phyloP scores from a whole-genome alignment of 2,329 filamentous ascomycete genomes.

The Exophiala aquamarina region DNA sequence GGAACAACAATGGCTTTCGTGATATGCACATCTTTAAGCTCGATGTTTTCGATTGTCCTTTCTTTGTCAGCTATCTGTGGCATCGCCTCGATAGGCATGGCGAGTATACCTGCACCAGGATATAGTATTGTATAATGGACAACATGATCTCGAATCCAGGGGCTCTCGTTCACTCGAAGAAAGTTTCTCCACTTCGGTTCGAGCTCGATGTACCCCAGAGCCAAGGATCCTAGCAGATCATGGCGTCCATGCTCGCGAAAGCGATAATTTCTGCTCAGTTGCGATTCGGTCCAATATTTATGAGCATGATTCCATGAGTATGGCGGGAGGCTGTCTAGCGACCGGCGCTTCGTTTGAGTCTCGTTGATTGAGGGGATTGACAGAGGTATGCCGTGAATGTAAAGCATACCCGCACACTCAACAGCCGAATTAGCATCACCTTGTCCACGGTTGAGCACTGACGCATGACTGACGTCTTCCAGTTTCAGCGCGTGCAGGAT shows the following conservation, averaged over 20 bases:
- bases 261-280: conserved; percentile 14
- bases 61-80: conserved; percentile 6
- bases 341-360: not conserved
- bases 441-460: conserved; percentile 23
- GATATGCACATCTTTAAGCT: conserved; percentile 3
- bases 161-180: conserved; percentile 16
- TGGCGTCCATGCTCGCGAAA: conserved; percentile 9
- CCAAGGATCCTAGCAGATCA: conserved; percentile 23
- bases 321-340: conserved; percentile 13
- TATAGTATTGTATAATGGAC: conserved; percentile 22
- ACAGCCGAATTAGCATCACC: not conserved
- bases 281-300: conserved; percentile 26
- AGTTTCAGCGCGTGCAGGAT: conserved; percentile 28
- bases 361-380: conserved; percentile 23
- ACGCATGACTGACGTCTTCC: conserved; percentile 1
- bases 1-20: conserved; percentile 1
- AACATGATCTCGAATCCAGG: conserved; percentile 29
- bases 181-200: conserved; percentile 24
- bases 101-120: conserved; percentile 29
- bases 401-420: conserved; percentile 1
- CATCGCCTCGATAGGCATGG: conserved; percentile 29
- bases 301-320: conserved; percentile 27
- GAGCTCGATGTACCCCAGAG: conserved; percentile 5
- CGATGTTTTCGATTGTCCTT: not conserved
- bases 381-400: conserved; percentile 28